Conservation (phyloP, 352 stramenopile genomes). For the Pythium guiyangense region DNA sequence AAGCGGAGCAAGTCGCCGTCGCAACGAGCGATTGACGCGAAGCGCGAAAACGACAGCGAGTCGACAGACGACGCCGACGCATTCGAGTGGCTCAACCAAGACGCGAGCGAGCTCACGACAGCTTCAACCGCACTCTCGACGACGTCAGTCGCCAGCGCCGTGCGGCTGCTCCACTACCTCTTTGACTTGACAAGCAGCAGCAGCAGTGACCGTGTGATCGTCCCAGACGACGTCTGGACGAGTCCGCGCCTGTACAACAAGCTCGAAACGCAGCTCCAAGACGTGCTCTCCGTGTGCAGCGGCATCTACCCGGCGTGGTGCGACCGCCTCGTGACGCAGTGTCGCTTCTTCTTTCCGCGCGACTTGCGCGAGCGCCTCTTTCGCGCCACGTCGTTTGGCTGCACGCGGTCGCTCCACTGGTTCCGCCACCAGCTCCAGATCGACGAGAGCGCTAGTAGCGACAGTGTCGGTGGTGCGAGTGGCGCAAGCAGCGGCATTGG, state of each 20-base stretch:
- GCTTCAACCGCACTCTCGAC: neutral
- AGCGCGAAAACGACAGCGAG: neutral
- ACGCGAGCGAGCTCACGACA: no score
- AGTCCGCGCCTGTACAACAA: conserved; percentile 79
- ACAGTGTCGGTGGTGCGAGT: conserved; percentile 10
- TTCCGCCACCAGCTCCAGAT: conserved; percentile 67
- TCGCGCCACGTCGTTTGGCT: conserved; percentile 73
- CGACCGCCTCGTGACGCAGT: conserved; percentile 66
- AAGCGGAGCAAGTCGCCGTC: conserved; percentile 3
- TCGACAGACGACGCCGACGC: neutral
- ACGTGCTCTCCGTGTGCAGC: conserved; percentile 80
- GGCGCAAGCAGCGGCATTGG: conserved; percentile 12
- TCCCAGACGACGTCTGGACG: conserved; percentile 53
- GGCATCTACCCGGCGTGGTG: conserved; percentile 80
- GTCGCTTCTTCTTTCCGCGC: conserved; percentile 79
- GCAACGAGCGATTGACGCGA: conserved; percentile 1
- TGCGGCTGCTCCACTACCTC: conserved; percentile 56
- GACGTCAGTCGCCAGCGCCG: conserved; percentile 28
- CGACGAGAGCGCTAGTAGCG: conserved; percentile 28
- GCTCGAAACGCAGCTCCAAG: conserved; percentile 70
- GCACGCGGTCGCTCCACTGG: conserved; percentile 76
- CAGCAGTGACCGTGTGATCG: conserved; percentile 8
- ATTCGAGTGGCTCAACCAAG: conserved; percentile 19
- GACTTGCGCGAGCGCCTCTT: conserved; percentile 71
- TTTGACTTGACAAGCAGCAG: conserved; percentile 33